Conservation (phyloP, 2,329 filamentous ascomycete species). For the Dichotomopilus funicola region DNA sequence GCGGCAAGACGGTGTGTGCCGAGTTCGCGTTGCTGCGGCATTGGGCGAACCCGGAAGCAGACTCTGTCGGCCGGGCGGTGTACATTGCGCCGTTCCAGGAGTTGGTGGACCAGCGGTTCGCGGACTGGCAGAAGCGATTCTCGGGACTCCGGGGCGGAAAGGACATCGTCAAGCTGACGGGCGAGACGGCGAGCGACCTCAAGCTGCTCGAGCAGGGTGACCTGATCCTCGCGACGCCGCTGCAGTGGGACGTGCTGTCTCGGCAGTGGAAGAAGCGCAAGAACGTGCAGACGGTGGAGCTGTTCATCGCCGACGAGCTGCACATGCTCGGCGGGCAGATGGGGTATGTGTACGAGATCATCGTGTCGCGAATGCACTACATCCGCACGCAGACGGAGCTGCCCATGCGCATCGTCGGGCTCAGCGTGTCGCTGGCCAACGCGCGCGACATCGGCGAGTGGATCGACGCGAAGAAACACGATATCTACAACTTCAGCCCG, state of each 20-base stretch:
- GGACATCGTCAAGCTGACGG: conserved; percentile 84
- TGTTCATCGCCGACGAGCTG: conserved; percentile 93
- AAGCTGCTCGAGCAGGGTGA: conserved; percentile 83
- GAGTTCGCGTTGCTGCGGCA: conserved; percentile 88
- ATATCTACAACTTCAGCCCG: conserved; percentile 97
- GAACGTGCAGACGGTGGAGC: conserved; percentile 81
- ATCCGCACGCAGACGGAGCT: conserved; percentile 84
- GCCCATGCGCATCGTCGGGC: conserved; percentile 76
- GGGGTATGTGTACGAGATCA: conserved; percentile 89
- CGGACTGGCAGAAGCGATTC: conserved; percentile 81
- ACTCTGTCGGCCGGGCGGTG: conserved; percentile 61
- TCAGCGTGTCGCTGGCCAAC: conserved; percentile 89
- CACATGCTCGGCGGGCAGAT: conserved; percentile 83
- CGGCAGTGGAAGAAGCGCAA: conserved; percentile 95
- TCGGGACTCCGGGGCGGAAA: conserved; percentile 71
- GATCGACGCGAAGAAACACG: conserved; percentile 96
- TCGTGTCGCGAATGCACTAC: conserved; percentile 97
- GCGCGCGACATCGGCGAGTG: conserved; percentile 93
- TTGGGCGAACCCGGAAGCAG: conserved; percentile 63
- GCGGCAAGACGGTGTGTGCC: conserved; percentile 93
- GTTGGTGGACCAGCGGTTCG: conserved; percentile 71
- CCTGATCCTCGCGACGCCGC: conserved; percentile 83
- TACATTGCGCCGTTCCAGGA: conserved; percentile 96
- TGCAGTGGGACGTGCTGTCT: conserved; percentile 93
- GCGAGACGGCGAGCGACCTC: conserved; percentile 84